Evolutionary conservation across 225 moss, liverwort and hornwort species (phyloP).

Genomic region (Neckera pumila): DNA sequence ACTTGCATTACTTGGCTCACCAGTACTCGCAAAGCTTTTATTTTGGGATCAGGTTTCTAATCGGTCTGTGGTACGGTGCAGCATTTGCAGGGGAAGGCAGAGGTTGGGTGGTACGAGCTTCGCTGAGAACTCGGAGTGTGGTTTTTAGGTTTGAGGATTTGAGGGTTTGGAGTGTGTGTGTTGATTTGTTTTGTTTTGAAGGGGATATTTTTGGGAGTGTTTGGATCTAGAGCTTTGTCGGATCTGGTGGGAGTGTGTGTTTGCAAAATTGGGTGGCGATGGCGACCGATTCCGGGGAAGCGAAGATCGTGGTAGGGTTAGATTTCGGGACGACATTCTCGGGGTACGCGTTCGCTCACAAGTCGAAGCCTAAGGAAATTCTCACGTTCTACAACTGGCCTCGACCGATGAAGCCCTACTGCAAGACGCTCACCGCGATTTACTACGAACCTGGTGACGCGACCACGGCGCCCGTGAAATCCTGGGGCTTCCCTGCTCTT

Average conservation of each 20-base stretch:
- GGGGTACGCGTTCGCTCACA: conserved; percentile 46
- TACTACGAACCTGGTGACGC: conserved; percentile 19
- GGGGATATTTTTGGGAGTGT: neutral
- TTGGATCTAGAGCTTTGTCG: neutral
- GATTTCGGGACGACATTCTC: conserved; percentile 57
- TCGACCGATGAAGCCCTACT: conserved; percentile 14
- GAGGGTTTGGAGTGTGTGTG: neutral
- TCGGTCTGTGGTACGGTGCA: neutral
- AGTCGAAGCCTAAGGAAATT: conserved; percentile 25
- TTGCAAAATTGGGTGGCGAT: neutral
- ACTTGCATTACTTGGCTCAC: neutral
- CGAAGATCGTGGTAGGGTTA: conserved; percentile 43
- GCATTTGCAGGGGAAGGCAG: neutral
- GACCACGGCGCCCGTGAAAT: conserved; percentile 2
- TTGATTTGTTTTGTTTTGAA: neutral
- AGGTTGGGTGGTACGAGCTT: neutral
- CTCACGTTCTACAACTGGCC: conserved; percentile 22
- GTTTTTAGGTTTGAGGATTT: neutral
- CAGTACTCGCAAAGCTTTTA: neutral
- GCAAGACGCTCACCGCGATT: conserved; percentile 12
- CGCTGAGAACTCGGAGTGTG: neutral
- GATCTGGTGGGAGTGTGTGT: neutral
- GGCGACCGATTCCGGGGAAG: conserved; percentile 4
- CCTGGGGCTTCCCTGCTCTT: conserved; percentile 42
- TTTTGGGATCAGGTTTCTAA: neutral